Evolutionary conservation across 75 land plant genomes (phyloP).

Genomic region (Pinus tabuliformis): DNA sequence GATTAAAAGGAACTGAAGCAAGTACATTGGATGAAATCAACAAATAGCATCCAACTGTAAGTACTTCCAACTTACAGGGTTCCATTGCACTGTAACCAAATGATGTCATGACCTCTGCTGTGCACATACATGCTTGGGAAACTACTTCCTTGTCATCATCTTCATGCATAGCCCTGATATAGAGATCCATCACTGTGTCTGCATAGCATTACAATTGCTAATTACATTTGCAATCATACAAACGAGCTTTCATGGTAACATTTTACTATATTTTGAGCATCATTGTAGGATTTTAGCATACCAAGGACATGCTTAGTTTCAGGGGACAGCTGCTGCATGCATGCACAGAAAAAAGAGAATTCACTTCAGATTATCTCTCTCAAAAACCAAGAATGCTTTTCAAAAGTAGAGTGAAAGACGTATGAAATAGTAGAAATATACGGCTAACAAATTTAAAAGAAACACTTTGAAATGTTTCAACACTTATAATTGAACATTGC

Average conservation of each 20-base stretch:
- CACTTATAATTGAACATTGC: neutral
- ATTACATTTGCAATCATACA: neutral
- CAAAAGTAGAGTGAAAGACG: neutral
- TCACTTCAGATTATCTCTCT: neutral
- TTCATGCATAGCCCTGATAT: conserved; percentile 79
- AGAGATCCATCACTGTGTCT: conserved; percentile 90
- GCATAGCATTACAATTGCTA: conserved; percentile 9
- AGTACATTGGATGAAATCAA: neutral
- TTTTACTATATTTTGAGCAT: neutral
- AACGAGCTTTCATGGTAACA: neutral
- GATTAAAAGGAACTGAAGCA: neutral
- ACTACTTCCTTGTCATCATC: conserved; percentile 99
- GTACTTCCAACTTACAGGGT: conserved; percentile 52
- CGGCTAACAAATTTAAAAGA: neutral
- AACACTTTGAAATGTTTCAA: neutral
- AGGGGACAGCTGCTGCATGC: conserved; percentile 50
- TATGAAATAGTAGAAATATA: neutral
- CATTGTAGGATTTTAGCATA: conserved; percentile 16
- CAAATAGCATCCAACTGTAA: neutral
- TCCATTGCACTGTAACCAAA: conserved; percentile 55
- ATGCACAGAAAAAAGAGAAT: conserved; percentile 6
- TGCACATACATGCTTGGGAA: conserved; percentile 78
- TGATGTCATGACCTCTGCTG: conserved; percentile 64
- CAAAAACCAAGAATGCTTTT: neutral
- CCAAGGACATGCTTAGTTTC: conserved; percentile 73